Evolutionary conservation across 2,329 filamentous ascomycete genomes (phyloP).

Genomic region (Colletotrichum sp.): DNA sequence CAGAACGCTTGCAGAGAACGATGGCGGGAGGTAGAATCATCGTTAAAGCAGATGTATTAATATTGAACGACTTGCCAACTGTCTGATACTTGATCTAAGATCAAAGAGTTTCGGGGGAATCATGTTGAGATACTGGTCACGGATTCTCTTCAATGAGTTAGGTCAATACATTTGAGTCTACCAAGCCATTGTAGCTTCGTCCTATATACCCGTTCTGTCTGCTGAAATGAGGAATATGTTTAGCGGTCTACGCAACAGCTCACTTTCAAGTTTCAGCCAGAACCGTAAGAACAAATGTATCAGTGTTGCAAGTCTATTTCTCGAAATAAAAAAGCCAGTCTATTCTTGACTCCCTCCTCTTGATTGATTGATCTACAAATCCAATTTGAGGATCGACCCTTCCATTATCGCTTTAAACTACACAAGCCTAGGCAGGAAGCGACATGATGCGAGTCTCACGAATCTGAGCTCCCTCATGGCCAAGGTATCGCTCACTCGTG

Average conservation of each 20-base stretch:
- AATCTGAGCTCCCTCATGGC: neutral
- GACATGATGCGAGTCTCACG: neutral
- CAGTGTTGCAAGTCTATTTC: neutral
- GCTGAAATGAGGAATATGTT: accelerated
- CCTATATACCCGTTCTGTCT: neutral
- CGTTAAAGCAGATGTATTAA: neutral
- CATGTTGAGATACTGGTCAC: accelerated
- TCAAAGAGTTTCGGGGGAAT: neutral
- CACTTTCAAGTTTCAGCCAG: neutral
- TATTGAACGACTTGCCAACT: neutral
- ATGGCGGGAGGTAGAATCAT: neutral
- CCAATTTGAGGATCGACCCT: accelerated
- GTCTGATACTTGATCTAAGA: accelerated
- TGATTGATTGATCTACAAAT: neutral
- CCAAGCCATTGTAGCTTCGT: neutral
- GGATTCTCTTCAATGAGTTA: accelerated
- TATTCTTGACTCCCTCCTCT: neutral
- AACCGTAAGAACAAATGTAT: neutral
- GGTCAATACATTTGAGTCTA: neutral
- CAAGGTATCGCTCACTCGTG: neutral
- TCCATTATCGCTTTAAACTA: accelerated
- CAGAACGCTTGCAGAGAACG: neutral
- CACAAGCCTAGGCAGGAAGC: neutral
- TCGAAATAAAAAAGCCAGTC: neutral
- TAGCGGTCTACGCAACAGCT: neutral